Percentiles rank a stretch among this genome's conserved stretches.
Conservation (phyloP, 371 early-diverging fungal species). For the Mucor piriformis region DNA sequence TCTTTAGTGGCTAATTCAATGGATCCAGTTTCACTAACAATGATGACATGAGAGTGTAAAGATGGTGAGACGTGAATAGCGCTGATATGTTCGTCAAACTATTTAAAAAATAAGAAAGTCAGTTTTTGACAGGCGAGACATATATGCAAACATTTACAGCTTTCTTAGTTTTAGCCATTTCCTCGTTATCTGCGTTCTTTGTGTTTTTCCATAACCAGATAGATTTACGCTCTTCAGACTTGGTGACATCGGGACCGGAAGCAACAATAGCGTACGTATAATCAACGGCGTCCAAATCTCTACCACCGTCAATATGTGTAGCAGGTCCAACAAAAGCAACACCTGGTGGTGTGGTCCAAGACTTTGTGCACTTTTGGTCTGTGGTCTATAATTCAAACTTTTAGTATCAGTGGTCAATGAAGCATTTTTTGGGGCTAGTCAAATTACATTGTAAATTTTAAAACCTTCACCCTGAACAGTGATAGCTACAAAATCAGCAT, state of each 20-base stretch:
- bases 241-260: constrained; percentile 57
- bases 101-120: not conserved
- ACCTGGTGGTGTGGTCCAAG: constrained; percentile 64
- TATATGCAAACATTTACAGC: constrained; percentile 26
- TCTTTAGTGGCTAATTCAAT: constrained; percentile 56
- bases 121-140: no score
- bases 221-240: constrained; percentile 52
- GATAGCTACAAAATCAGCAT: constrained; percentile 49
- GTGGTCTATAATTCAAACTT: constrained; percentile 40
- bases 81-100: constrained; percentile 58
- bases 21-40: constrained; percentile 56
- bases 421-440: no score
- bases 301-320: constrained; percentile 37
- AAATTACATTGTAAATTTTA: constrained; percentile 59
- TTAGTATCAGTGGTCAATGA: no score
- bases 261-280: constrained; percentile 60
- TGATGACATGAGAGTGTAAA: constrained; percentile 51
- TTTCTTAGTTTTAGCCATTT: constrained; percentile 31
- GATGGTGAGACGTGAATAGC: constrained; percentile 54
- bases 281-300: constrained; percentile 39
- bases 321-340: constrained; percentile 58
- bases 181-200: constrained; percentile 25
- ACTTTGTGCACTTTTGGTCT: constrained; percentile 62
- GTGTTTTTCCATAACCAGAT: constrained; percentile 62
- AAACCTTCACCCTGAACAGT: constrained; percentile 66